Evolutionary conservation across 2,329 filamentous ascomycete species (phyloP).

Genomic region (Cladosporium sp.): DNA sequence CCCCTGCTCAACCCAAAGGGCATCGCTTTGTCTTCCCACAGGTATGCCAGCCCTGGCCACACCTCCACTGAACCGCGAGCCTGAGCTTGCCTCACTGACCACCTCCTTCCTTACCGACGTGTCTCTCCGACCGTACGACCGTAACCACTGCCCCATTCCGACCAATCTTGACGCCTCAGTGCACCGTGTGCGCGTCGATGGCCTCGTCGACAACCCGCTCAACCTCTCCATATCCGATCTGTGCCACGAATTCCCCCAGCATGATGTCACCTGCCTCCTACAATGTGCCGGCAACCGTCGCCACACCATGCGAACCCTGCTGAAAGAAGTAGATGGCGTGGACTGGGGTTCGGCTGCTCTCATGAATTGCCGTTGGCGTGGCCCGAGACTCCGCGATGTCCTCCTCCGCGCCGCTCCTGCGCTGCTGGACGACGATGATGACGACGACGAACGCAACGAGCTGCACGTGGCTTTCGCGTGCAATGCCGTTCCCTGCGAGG

Average conservation of each 20-base stretch:
- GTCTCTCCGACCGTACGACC: constrained; percentile 42
- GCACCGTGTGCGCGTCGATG: constrained; percentile 46
- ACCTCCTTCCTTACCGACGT: constrained; percentile 46
- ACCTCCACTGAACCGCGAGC: constrained; percentile 46
- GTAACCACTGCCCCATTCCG: constrained; percentile 32
- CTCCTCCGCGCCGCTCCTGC: constrained; percentile 44
- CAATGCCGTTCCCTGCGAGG: constrained; percentile 49
- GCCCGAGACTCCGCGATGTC: constrained; percentile 51
- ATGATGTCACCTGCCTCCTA: constrained; percentile 52
- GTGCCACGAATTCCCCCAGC: constrained; percentile 46
- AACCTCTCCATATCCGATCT: constrained; percentile 47
- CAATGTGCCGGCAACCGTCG: constrained; percentile 59
- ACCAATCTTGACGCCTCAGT: constrained; percentile 21
- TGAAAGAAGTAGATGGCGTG: constrained; percentile 57
- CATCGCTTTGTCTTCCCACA: not conserved
- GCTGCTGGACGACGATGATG: constrained; percentile 27
- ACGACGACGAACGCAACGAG: constrained; percentile 24
- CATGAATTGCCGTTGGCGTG: constrained; percentile 57
- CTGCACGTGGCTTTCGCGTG: constrained; percentile 55
- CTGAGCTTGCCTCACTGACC: constrained; percentile 41
- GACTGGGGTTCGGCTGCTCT: constrained; percentile 59
- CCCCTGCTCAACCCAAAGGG: not conserved
- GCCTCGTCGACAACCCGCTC: constrained; percentile 43
- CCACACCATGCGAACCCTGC: constrained; percentile 56
- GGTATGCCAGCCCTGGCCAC: not conserved